Base-by-base conservation (phyloP, 305 asterid genomes). In the Fraxinus platypoda region DNA sequence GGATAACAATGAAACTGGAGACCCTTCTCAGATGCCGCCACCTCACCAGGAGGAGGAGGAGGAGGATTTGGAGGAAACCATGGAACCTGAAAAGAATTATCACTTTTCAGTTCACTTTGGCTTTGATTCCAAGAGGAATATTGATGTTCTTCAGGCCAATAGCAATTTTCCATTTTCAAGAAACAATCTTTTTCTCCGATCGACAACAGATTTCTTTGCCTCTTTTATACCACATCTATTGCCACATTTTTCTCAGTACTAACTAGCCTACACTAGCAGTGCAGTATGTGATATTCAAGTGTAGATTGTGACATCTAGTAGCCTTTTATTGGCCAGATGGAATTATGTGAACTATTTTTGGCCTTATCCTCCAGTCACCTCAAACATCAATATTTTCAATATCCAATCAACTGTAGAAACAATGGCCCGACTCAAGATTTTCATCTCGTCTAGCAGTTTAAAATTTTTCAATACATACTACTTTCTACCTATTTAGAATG, bases 291-390 rank as follows among this genome's bases (percentile, higher is more conserved):
- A 85, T 88, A 74, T 82, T 79, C 83, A 83, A 86, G 81, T 82
- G 83, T 33, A 80, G 93, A 87, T 84, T 78, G 87, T 68, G 95
- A 85, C 82, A 87, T 88, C 72, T 34, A 37, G 83, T 79, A 76
- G 77, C 80, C 68, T 89, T 86, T 85, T 77, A 80, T 80, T 87
- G 87, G 93, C 89, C 88, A 81, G 83, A 83, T 84, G 86, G 88
- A 84, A 87, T 81, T 81, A 83, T 77, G 84, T 80, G 70, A 89
- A 89, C 88, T 86, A 80, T 88, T 83, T 76, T 89, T 91, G 93
- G 90, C 80, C 88, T 87, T 83, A 80, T 92, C 90, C 84, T 13
- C n/a, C 76, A 5, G 88, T 92, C 97, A 86, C 86, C 30, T 88
- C 92, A 86, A 31, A 6, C 38, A 23, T 77, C 75, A 74, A 77